Evolutionary conservation across 1,284 basidiomycete genomes (phyloP).

Genomic region (Mycosarcoma maydis): DNA sequence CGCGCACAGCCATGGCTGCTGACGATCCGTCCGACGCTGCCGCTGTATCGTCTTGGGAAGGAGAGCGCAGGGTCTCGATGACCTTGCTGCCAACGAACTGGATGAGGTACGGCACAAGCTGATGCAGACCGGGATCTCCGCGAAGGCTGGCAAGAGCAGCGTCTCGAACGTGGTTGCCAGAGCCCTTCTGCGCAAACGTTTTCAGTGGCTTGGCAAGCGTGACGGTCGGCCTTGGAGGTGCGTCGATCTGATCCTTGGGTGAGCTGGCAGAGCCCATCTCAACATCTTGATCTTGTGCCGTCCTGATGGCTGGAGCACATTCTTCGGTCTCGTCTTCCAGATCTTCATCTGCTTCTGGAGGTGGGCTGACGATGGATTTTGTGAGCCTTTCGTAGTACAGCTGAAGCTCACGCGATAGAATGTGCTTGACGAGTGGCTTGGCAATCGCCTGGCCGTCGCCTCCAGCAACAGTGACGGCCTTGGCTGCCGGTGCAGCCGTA

Average conservation of each 20-base stretch:
- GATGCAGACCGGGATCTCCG: constrained; percentile 89
- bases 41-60: constrained; percentile 13
- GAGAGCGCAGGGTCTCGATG: constrained; percentile 66
- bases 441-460: constrained; percentile 51
- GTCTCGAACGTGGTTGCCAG: constrained; percentile 68
- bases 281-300: constrained; percentile 28
- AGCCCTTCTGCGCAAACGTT: constrained; percentile 46
- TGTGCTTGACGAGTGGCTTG: constrained; percentile 78
- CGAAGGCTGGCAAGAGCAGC: constrained; percentile 90
- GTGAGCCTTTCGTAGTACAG: constrained; percentile 94
- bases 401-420: constrained; percentile 91
- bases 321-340: constrained; percentile 39
- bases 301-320: constrained; percentile 1
- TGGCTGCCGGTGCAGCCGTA: constrained; percentile 44
- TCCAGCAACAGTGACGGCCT: constrained; percentile 59
- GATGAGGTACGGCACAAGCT: constrained; percentile 92
- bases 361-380: constrained; percentile 68
- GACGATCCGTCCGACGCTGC: constrained; percentile 3
- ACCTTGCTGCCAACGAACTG: constrained; percentile 87
- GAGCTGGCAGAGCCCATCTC: constrained; percentile 24
- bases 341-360: constrained; percentile 55
- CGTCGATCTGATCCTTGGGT: constrained; percentile 33
- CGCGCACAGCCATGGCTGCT: constrained; percentile 20
- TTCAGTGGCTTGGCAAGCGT: constrained; percentile 44
- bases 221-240: constrained; percentile 39